A percentile compares a stretch with the other conserved stretches of the same genome.
Evolutionary conservation across 345 rosid species (phyloP).

Genomic region (Rhodamnia rubescens): DNA sequence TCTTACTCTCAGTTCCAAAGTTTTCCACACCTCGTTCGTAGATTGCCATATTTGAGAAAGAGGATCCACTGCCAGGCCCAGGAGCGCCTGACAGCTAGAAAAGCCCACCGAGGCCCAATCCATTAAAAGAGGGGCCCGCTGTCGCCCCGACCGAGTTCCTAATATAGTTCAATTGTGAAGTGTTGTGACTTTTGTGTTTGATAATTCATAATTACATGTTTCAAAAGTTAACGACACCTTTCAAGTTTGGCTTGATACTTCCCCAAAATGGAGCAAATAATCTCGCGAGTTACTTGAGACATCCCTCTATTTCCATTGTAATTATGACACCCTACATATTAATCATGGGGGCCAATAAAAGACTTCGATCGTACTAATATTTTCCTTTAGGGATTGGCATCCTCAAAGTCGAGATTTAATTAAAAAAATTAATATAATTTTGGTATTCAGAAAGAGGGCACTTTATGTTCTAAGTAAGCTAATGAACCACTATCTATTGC

Average conservation of each 20-base stretch:
- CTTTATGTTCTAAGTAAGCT: too few species aligned
- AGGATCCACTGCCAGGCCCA: not conserved
- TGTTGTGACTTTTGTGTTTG: accelerated
- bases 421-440: too few species aligned
- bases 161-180: not conserved
- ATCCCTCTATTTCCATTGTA: not conserved
- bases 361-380: too few species aligned
- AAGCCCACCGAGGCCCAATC: not conserved
- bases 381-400: too few species aligned
- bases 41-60: not conserved
- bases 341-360: too few species aligned
- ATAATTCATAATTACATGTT: not conserved
- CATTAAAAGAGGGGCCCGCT: not conserved
- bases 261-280: not conserved
- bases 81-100: not conserved
- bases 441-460: too few species aligned
- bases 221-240: not conserved
- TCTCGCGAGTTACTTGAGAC: too few species aligned
- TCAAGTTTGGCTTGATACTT: not conserved
- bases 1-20: not conserved
- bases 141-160: not conserved
- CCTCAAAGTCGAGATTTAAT: too few species aligned
- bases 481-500: too few species aligned
- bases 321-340: too few species aligned
- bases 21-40: not conserved